A percentile compares a stretch with the other conserved stretches of the same genome.
Conservation (phyloP, 495 filamentous ascomycete genomes). For the Cercophora sp. region DNA sequence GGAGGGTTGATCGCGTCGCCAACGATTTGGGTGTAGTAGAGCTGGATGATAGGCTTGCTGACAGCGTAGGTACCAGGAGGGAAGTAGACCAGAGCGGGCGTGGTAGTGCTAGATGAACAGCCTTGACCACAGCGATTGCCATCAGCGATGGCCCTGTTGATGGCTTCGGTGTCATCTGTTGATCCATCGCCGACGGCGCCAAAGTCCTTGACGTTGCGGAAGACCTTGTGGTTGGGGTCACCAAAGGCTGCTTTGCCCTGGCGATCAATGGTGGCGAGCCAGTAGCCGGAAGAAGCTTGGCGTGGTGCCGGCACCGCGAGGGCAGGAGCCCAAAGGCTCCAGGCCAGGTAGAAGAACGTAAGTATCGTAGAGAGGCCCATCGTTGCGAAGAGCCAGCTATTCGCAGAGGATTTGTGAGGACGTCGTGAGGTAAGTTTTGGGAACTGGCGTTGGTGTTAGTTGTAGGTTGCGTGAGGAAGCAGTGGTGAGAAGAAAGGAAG, state of each 20-base stretch:
- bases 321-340: constrained; percentile 32
- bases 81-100: constrained; percentile 76
- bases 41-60: constrained; percentile 62
- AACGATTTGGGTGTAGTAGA: constrained; percentile 78
- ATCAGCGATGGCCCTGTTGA: constrained; percentile 76
- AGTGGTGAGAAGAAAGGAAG: no score
- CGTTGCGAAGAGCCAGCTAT: constrained; percentile 41
- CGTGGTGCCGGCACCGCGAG: constrained; percentile 29
- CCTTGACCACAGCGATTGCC: constrained; percentile 71
- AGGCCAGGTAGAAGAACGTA: constrained; percentile 31
- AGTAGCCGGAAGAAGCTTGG: constrained; percentile 50
- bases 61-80: constrained; percentile 74
- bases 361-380: constrained; percentile 41
- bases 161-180: constrained; percentile 84
- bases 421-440: constrained; percentile 11
- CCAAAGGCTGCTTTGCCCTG: constrained; percentile 67
- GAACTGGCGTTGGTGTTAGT: constrained; percentile 4
- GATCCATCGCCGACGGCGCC: constrained; percentile 59
- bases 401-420: no score
- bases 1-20: constrained; percentile 68
- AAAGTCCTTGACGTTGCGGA: constrained; percentile 83
- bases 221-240: constrained; percentile 62
- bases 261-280: constrained; percentile 69
- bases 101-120: constrained; percentile 78
- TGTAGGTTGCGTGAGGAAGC: no score